These are phyloP conservation scores for Madurella mycetomatis DNA, from an alignment of 2,329 filamentous ascomycete genomes.

Conservation along the genomic window DNA sequence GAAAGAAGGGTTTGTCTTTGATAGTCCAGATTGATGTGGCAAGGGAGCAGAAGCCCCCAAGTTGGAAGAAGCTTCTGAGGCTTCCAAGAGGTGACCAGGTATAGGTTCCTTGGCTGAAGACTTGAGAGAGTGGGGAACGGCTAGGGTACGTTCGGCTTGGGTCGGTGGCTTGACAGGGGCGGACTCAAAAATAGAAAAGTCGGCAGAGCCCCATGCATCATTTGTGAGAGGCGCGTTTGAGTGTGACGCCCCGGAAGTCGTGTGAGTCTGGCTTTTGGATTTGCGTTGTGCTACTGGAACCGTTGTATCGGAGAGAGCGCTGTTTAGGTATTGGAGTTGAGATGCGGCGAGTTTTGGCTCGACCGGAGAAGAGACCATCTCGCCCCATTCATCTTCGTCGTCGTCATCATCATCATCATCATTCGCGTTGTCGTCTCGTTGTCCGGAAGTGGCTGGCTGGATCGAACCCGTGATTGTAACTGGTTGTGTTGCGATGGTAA, in stretches of 20 bases:
- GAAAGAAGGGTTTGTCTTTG: not conserved
- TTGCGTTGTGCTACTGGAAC: not conserved
- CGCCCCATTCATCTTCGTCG: slow-evolving; percentile 57
- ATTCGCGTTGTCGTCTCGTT: not conserved
- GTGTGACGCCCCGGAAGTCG: not conserved
- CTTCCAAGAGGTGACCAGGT: not conserved
- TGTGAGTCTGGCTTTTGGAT: not conserved
- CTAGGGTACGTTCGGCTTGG: not conserved
- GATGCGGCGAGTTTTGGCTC: not conserved
- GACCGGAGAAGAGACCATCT: slow-evolving; percentile 48
- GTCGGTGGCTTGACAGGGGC: not conserved
- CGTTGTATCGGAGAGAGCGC: slow-evolving; percentile 1
- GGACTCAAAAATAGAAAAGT: slow-evolving; percentile 23
- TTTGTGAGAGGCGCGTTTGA: not conserved
- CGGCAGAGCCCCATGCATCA: slow-evolving; percentile 20
- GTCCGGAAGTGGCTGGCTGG: not conserved
- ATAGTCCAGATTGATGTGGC: not conserved
- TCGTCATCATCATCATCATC: slow-evolving; percentile 19
- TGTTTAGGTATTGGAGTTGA: slow-evolving; percentile 1
- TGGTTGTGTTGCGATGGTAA: not conserved
- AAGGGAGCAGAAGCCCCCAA: not conserved
- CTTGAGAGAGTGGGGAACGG: not conserved
- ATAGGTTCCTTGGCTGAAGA: not conserved
- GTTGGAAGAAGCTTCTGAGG: not conserved
- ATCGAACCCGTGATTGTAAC: too few species aligned